These are phyloP conservation scores for Colletotrichum spinosum DNA, from an alignment of 2,329 filamentous ascomycete genomes.

Conservation along the genomic window DNA sequence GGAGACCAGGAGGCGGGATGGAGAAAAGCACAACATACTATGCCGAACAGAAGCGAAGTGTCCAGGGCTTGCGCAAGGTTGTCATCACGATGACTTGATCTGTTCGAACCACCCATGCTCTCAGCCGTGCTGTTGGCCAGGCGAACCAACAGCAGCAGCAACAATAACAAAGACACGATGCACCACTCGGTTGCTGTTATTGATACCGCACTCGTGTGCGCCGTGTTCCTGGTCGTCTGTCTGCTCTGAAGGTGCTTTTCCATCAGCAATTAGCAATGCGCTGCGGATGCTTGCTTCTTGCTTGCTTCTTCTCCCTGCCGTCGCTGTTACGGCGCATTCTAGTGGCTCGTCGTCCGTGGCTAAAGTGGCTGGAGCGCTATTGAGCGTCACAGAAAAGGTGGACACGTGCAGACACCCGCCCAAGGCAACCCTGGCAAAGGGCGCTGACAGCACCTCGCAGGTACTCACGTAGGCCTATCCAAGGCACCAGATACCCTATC, in stretches of 20 bases:
- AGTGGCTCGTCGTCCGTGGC: conserved; percentile 8
- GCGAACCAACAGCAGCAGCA: conserved; percentile 14
- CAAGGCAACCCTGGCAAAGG: not conserved
- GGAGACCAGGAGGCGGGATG: conserved; percentile 6
- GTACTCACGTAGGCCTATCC: not conserved
- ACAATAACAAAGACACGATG: conserved; percentile 24
- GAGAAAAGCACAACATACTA: conserved; percentile 33
- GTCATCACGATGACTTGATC: conserved; percentile 20
- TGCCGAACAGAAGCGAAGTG: conserved; percentile 11
- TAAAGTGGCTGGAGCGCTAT: conserved; percentile 8
- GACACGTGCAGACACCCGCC: conserved; percentile 30
- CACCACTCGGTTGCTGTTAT: conserved; percentile 27
- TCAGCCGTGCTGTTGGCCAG: conserved; percentile 34
- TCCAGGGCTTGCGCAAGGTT: conserved; percentile 14
- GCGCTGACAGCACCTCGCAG: conserved; percentile 1
- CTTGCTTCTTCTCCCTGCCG: conserved; percentile 35
- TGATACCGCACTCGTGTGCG: not conserved
- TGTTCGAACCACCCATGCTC: conserved; percentile 26
- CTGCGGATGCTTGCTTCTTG: conserved; percentile 8
- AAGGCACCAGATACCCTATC: not conserved
- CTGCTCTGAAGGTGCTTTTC: not conserved
- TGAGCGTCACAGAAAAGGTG: conserved; percentile 32
- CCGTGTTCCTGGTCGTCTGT: not conserved
- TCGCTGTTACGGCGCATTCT: conserved; percentile 1
- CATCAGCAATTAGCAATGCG: too few species aligned